Evolutionary conservation across 2,329 filamentous ascomycete genomes (phyloP), one percentile per base, ranked within the genome.

Genomic region (Penicillium sp.): DNA sequence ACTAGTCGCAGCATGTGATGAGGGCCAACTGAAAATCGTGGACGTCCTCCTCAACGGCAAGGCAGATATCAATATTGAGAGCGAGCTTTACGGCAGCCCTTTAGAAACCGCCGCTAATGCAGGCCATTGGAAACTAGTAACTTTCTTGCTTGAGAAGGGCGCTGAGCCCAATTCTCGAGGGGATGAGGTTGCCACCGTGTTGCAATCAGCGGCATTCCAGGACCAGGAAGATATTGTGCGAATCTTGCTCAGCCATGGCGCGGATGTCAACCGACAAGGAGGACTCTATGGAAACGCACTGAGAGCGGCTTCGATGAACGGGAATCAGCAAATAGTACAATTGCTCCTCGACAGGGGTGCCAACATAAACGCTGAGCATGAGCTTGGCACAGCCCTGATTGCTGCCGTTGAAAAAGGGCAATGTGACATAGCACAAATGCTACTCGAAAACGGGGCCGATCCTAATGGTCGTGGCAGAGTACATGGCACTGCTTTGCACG

Each of bases 401-500:
- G 46, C 5, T 37, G 46, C 46, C 5, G 32, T n/a, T 14, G 1
- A 2, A 14, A 48, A 38, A 13, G 46, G 46, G 1, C 4, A 50
- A 9, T 5, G 1, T 11, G 2, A 31, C 16, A 40, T 40, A 8
- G 47, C 5, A 14, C 7, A 40, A 5, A 16, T 42, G 14, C 22
- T 50, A 7, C 48, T 50, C 3, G 29, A 60, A 3, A 20, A 62
- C 10, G 59, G 26, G 3, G 16, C 24, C 13, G 22, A 51, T 3
- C 13, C 38, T 4, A 16, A 37, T 11, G 44, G 20, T 24, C 18
- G 44, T 24, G 13, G 31, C 13, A 47, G 32, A n/a, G 4, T 26
- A 11, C 32, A 47, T 47, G 44, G 44, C 13, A 47, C 44, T 35
- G 44, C 44, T 13, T 47, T 48, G 22, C 46, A 48, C 29, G 22